Evolutionary conservation across 106 monocot species (phyloP), one percentile per base, ranked within the genome.

Genomic region (Allium fistulosum): DNA sequence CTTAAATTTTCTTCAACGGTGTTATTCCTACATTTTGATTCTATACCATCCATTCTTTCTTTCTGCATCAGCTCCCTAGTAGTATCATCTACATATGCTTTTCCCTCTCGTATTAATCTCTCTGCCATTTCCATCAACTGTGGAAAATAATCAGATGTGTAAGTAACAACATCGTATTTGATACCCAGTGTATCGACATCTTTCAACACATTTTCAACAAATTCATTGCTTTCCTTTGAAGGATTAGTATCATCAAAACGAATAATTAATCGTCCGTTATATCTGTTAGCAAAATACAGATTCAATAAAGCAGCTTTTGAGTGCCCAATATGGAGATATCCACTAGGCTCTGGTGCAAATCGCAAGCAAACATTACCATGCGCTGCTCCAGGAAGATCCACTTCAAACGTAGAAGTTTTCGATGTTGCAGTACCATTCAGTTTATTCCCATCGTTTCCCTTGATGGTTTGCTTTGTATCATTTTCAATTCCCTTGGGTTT

Each of bases 171-270:
- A 49, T 89, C 83, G 75, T 90, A 90, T 70, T 90, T 87, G 53
- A 99, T 83, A 49, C 90, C 92, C 70, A 99, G 59, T 15, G 92
- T 99, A n/a, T 79, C 74, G 46, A 92, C 80, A 82, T 99, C 92
- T 57, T 68, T 82, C 64, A 99, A 66, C n/a, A 92, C 17, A 63
- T 92, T 99, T 7, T 99, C 92, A 4, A 99, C 92, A 74, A 99
- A 99, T 62, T 99, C 97, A 49, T 66, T 87, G 76, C 93, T 99
- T 75, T 99, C 99, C 80, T 99, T 93, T 0, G 99, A 93, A 55
- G 99, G 99, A 70, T 99, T 99, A 48, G 93, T 99, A 61, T 99
- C 99, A 80, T 99, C 99, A 74, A 99, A 99, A 11, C 99, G 92
- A 73, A 93, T 80, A 48, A 99, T 84, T 16, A 93, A 66, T 10